Base-by-base conservation (phyloP, 495 filamentous ascomycete genomes). In the Opeltia flavorubescens region DNA sequence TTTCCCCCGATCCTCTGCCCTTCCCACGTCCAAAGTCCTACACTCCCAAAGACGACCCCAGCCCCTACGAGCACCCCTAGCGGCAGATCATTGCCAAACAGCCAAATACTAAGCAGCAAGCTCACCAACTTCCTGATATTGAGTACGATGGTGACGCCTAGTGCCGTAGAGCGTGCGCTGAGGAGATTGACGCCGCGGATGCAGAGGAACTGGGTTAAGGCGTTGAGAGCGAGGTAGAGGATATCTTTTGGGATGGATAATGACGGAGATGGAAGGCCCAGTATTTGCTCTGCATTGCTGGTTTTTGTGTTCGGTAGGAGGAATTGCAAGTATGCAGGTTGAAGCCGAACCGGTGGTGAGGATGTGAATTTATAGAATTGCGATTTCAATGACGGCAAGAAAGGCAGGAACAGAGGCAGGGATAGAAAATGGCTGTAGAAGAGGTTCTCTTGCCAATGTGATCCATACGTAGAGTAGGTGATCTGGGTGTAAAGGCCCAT, bases 71-170 rank as follows among this genome's bases (percentile, higher is more conserved):
- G 59, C 35, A 95, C 89, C 30, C 84, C 80, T 2, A 68, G 62
- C 0, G 78, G 74, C 51, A 98, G 62, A 27, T 72, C 57, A 58
- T 96, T 95, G 7, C 89, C 91, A 63, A 98, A 98, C 2, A 96
- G 60, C 70, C 84, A 87, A 50, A 95, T 88, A 49, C 89, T 95
- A 31, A 96, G 56, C 50, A 95, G 60, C 46, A 96, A 72, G 49
- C 86, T 93, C 17, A 93, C 80, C n/a, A 98, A 69, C 63, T 98
- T 98, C 55, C 91, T 74, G 41, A 98, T 81, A 60, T 96, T 98
- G 23, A 98, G 72, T 27, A 95, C 84, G 34, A 98, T 91, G 1
- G 89, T 95, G 13, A 98, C 91, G 0, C 89, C 95, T 43, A 98
- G 68, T 0, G 91, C 94, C 13, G 89, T 88, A 2, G 84, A 83